Evolutionary conservation across 331 rosid genomes (phyloP).

Genomic region (Acacia pycnantha): DNA sequence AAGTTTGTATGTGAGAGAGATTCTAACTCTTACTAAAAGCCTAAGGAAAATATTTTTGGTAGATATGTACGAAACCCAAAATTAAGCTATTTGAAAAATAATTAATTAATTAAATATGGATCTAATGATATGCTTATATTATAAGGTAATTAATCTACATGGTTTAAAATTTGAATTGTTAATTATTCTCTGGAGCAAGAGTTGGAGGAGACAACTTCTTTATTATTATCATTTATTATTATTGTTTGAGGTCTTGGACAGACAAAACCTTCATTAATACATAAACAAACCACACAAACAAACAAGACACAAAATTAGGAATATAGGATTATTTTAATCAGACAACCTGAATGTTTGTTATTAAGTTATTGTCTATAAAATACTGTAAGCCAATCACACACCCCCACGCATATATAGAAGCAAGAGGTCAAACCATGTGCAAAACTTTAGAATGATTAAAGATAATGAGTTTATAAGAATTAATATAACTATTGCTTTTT

Average conservation of each 20-base stretch:
- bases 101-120: background rate
- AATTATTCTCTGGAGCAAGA: background rate
- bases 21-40: background rate
- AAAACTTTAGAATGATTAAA: background rate
- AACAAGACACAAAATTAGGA: constrained; percentile 19
- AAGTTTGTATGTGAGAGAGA: background rate
- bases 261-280: background rate
- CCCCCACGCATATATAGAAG: background rate
- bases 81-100: background rate
- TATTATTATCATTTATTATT: background rate
- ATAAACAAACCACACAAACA: background rate
- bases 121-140: background rate
- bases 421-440: constrained; percentile 10
- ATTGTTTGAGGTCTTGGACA: background rate
- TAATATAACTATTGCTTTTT: background rate
- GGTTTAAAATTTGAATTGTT: background rate
- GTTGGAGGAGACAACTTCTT: background rate
- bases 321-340: constrained; percentile 2
- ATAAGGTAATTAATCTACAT: background rate
- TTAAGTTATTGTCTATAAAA: background rate
- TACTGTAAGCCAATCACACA: background rate
- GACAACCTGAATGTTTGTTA: constrained; percentile 2
- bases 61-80: background rate
- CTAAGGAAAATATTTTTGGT: background rate
- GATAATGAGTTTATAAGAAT: background rate